Conservation (phyloP, 306 rosid genomes). For the Mucuna pruriens region DNA sequence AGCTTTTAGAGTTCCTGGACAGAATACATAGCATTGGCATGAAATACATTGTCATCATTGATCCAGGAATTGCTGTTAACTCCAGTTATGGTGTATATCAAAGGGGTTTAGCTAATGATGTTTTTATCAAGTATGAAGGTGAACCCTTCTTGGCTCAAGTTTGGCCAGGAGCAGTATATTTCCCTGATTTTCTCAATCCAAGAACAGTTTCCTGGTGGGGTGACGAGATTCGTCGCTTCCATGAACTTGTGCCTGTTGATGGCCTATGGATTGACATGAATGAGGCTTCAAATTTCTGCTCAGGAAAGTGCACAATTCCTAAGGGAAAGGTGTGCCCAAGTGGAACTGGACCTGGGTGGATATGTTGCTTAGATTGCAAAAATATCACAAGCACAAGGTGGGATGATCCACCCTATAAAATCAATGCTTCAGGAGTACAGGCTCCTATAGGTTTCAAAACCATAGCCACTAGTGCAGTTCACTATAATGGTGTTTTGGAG, state of each 20-base stretch:
- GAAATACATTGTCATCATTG: constrained; percentile 86
- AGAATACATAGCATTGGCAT: constrained; percentile 81
- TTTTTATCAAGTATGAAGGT: constrained; percentile 80
- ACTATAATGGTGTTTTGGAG: constrained; percentile 82
- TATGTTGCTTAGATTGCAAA: constrained; percentile 88
- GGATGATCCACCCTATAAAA: constrained; percentile 96
- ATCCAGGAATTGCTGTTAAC: constrained; percentile 88
- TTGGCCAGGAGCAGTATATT: constrained; percentile 96
- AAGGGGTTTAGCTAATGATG: constrained; percentile 77
- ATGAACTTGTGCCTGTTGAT: constrained; percentile 91
- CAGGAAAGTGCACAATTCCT: constrained; percentile 85
- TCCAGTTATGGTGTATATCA: constrained; percentile 75
- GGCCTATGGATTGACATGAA: constrained; percentile 99
- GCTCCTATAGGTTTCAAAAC: constrained; percentile 83
- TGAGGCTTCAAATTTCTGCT: constrained; percentile 83
- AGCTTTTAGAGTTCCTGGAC: constrained; percentile 73
- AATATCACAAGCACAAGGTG: constrained; percentile 78
- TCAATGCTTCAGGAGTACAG: constrained; percentile 77
- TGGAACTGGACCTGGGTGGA: constrained; percentile 70
- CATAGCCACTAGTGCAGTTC: constrained; percentile 90
- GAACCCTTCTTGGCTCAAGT: constrained; percentile 91
- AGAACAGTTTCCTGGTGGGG: constrained; percentile 90
- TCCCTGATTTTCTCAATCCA: constrained; percentile 90
- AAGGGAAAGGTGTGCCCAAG: constrained; percentile 58
- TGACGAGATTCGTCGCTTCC: constrained; percentile 86